These are phyloP conservation scores for Citrus reticulata DNA, from an alignment of 345 rosid genomes.

Conservation along the genomic window DNA sequence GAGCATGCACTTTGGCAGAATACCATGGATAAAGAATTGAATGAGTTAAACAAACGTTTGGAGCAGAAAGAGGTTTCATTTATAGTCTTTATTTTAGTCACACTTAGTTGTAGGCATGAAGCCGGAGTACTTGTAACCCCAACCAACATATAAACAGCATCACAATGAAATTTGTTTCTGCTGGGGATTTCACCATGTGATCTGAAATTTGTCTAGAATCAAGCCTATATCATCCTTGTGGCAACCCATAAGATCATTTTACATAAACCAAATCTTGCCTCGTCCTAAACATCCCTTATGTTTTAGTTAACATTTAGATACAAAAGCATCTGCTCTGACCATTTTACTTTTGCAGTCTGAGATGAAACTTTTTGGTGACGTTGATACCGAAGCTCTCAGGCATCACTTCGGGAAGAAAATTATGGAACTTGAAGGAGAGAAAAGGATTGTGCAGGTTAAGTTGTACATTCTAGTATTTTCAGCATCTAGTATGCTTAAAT, in stretches of 20 bases:
- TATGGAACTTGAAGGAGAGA: slow-evolving; percentile 74
- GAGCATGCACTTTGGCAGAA: slow-evolving; percentile 76
- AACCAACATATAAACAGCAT: not conserved
- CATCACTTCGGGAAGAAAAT: slow-evolving; percentile 73
- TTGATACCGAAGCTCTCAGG: slow-evolving; percentile 56
- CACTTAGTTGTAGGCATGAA: slow-evolving; percentile 7
- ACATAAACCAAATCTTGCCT: too few species aligned
- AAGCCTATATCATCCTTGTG: not conserved
- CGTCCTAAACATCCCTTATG: not conserved
- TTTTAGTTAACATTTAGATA: not conserved
- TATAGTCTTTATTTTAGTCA: not conserved
- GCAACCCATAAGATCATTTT: not conserved
- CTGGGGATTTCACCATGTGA: not conserved
- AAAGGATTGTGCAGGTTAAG: slow-evolving; percentile 50
- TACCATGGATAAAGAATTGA: slow-evolving; percentile 79
- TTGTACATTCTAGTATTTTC: slow-evolving; percentile 9
- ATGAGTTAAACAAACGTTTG: slow-evolving; percentile 72
- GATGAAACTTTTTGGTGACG: slow-evolving; percentile 57
- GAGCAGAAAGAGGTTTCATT: slow-evolving; percentile 86
- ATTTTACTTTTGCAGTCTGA: slow-evolving; percentile 47
- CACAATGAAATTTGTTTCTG: not conserved
- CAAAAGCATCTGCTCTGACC: not conserved
- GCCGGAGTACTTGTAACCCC: not conserved
- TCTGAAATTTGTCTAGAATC: not conserved
- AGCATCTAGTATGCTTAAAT: slow-evolving; percentile 7